Evolutionary conservation across 129 eudicot species (phyloP).

Genomic region (Centella asiatica): DNA sequence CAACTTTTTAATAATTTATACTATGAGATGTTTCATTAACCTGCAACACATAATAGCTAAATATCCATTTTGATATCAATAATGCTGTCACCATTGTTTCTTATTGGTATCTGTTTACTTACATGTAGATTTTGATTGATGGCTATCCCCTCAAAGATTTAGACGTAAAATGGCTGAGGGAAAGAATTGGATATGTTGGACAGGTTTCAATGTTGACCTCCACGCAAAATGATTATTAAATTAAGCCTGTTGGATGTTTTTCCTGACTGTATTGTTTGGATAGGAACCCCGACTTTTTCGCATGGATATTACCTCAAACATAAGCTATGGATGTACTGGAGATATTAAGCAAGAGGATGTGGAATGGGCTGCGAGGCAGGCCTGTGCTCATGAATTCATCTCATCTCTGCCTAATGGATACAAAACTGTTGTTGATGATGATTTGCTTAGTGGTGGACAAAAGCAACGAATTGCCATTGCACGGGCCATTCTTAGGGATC

Average conservation of each 20-base stretch:
- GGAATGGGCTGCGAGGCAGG: slow-evolving; percentile 89
- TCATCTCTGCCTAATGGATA: slow-evolving; percentile 74
- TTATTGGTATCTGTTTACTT: slow-evolving; percentile 6
- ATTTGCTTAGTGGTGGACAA: slow-evolving; percentile 97
- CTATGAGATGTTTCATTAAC: too few relatives aligned
- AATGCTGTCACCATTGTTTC: not conserved
- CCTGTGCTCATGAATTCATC: slow-evolving; percentile 86
- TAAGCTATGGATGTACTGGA: slow-evolving; percentile 78
- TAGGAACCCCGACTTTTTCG: slow-evolving; percentile 95
- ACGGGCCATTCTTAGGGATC: slow-evolving; percentile 81
- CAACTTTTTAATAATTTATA: not conserved
- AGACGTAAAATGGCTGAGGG: slow-evolving; percentile 85
- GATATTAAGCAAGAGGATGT: slow-evolving; percentile 65
- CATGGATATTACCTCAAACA: slow-evolving; percentile 84
- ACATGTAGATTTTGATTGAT: slow-evolving; percentile 65
- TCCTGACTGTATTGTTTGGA: slow-evolving; percentile 13
- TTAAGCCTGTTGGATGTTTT: not conserved
- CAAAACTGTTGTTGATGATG: slow-evolving; percentile 89
- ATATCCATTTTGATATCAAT: not conserved
- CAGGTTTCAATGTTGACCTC: slow-evolving; percentile 51
- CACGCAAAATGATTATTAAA: not conserved
- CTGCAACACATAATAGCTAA: not conserved
- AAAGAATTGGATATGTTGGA: slow-evolving; percentile 93
- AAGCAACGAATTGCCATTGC: slow-evolving; percentile 98
- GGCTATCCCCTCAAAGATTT: slow-evolving; percentile 62